Evolutionary conservation across 192 early-diverging fungal species (phyloP), one percentile per base, ranked within the genome.

Genomic region (Coemansia sp.): DNA sequence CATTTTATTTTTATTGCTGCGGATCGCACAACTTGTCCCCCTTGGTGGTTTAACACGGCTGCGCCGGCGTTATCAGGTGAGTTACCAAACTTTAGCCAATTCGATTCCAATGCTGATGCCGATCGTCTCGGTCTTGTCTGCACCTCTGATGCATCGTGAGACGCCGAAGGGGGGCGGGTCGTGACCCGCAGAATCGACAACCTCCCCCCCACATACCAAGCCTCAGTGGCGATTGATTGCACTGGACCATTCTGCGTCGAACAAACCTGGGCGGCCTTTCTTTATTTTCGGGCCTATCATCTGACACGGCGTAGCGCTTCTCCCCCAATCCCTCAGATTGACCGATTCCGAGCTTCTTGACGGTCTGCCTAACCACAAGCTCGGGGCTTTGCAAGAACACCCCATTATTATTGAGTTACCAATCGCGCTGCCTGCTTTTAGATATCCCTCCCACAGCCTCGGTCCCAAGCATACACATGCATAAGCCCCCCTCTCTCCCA

Each of bases 151-250:
- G 51, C 51, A 53, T 53, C 51, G 27, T 53, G 51, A 29, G 51
- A 53, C 25, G 51, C 51, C 31, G 12, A 23, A 53, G 51, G 51
- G 45, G 50, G 51, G 51, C 15, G 51, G 51, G 51, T 53, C 12
- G 51, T 29, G 51, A 53, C 51, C 51, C 51, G 51, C 3, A 15
- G 45, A 53, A 53, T 53, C 51, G 51, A 53, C 46, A 6, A 44
- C 19, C 46, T 21, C 46, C 46, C 51, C 51, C 51, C 11, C 23
- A 21, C 51, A 11, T 53, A 53, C 25, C 51, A 53, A 53, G 51
- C 51, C 51, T 53, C 25, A 5, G 51, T 53, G 51, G 23, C 51
- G 51, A 53, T 53, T 53, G 51, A 17, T 53, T 53, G 51, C 51
- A 14, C 12, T 25, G 50, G 50, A 53, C 50, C 11, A 23, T 53